phyloP scores from a whole-genome alignment of 2,329 filamentous ascomycete genomes.

The Nemania bipapillata region DNA sequence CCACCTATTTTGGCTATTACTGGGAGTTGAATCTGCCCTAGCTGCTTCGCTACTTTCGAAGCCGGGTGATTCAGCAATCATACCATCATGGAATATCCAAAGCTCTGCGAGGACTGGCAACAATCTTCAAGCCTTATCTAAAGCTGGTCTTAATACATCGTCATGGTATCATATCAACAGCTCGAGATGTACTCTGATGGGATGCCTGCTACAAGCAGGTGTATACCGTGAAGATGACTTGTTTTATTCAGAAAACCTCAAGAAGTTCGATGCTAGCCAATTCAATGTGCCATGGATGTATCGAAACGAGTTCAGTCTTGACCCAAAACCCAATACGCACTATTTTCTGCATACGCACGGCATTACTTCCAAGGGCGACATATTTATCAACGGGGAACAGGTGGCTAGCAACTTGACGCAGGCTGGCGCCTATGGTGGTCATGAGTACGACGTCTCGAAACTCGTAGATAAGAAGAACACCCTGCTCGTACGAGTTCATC shows the following conservation, averaged over 20 bases:
- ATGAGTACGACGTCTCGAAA: slow-evolving; percentile 65
- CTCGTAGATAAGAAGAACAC: slow-evolving; percentile 59
- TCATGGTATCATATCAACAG: slow-evolving; percentile 62
- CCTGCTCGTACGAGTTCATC: slow-evolving; percentile 64
- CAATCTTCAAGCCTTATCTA: slow-evolving; percentile 56
- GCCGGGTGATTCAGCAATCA: slow-evolving; percentile 44
- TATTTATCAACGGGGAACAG: slow-evolving; percentile 67
- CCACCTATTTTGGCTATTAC: slow-evolving; percentile 34
- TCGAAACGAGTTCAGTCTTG: slow-evolving; percentile 62
- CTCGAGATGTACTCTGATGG: slow-evolving; percentile 66
- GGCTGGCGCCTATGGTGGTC: slow-evolving; percentile 67
- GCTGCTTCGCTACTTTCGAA: slow-evolving; percentile 38
- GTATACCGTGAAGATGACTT: slow-evolving; percentile 64
- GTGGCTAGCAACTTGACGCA: slow-evolving; percentile 62
- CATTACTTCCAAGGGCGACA: slow-evolving; percentile 69
- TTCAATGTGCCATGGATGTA: slow-evolving; percentile 70
- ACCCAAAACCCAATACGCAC: slow-evolving; percentile 53
- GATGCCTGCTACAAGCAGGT: slow-evolving; percentile 63
- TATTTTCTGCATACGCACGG: slow-evolving; percentile 68
- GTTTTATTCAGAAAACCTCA: slow-evolving; percentile 65
- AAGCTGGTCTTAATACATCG: slow-evolving; percentile 57
- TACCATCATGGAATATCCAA: slow-evolving; percentile 63
- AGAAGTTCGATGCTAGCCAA: slow-evolving; percentile 56
- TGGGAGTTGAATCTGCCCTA: slow-evolving; percentile 30
- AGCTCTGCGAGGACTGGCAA: slow-evolving; percentile 55